Conservation (phyloP, 805 yeast genomes). For the Diddensiella transvaalensis region DNA sequence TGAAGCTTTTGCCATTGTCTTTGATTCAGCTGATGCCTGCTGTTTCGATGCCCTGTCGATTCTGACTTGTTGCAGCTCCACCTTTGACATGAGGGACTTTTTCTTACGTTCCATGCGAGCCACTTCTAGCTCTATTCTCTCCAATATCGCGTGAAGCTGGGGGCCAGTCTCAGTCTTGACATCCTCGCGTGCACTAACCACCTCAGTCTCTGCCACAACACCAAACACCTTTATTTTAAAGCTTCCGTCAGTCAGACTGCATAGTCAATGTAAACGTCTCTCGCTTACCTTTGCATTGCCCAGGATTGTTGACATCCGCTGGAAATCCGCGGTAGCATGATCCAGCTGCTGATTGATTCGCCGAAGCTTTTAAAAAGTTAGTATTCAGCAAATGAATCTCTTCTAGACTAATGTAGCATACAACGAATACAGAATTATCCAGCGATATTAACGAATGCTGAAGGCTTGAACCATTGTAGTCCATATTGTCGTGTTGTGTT, state of each 20-base stretch:
- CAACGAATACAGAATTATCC: not conserved
- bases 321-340: constrained; percentile 1
- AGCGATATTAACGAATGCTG: not conserved
- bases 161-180: constrained; percentile 30
- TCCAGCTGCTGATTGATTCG: constrained; percentile 2
- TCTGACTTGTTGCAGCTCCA: constrained; percentile 29
- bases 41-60: constrained; percentile 18
- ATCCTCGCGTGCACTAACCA: constrained; percentile 22
- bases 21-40: constrained; percentile 1
- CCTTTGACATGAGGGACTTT: constrained; percentile 25
- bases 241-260: constrained; percentile 9
- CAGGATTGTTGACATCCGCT: not conserved
- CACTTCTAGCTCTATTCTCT: constrained; percentile 24
- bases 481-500: too few relatives aligned
- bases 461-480: not conserved
- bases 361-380: not conserved
- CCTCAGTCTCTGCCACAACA: constrained; percentile 29
- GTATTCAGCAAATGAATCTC: too few relatives aligned
- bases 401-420: not conserved
- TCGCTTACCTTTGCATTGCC: not conserved
- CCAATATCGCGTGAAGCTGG: constrained; percentile 24
- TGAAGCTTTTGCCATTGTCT: constrained; percentile 9
- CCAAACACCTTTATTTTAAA: constrained; percentile 29
- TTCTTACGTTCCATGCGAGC: constrained; percentile 27
- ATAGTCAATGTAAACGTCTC: too few relatives aligned